Evolutionary conservation across 768 basidiomycete species (phyloP).

Genomic region (Asterophora parasitica): DNA sequence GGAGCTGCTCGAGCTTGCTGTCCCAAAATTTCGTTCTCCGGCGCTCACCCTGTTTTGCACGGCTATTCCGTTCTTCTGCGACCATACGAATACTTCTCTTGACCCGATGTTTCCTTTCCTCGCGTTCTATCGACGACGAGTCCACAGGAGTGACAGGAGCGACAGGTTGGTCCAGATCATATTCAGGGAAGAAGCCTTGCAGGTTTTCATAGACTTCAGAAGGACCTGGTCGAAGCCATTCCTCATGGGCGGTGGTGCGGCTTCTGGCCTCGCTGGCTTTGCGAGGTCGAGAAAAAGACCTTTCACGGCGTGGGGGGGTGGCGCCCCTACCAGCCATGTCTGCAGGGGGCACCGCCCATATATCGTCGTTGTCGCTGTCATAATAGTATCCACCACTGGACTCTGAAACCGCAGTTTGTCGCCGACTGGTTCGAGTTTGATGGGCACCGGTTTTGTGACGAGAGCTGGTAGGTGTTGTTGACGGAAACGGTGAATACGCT

Average conservation of each 20-base stretch:
- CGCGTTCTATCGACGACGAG: conserved; percentile 19
- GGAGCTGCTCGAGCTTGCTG: conserved; percentile 37
- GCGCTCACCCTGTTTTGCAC: conserved; percentile 38
- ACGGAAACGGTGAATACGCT: conserved; percentile 4
- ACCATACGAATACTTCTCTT: conserved; percentile 79
- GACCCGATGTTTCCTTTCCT: conserved; percentile 8
- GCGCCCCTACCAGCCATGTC: conserved; percentile 13
- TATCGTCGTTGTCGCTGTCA: conserved; percentile 17
- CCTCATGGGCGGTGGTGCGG: conserved; percentile 4
- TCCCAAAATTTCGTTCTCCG: conserved; percentile 41
- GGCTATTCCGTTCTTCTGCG: conserved; percentile 65
- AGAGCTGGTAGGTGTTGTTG: background rate
- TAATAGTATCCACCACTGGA: conserved; percentile 3
- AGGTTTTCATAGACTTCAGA: conserved; percentile 79
- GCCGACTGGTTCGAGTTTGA: conserved; percentile 1
- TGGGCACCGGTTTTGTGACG: background rate
- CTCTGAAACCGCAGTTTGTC: background rate
- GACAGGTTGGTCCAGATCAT: conserved; percentile 83
- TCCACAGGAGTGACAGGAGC: conserved; percentile 53
- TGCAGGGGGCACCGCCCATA: conserved; percentile 31
- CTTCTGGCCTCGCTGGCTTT: conserved; percentile 1
- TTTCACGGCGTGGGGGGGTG: background rate
- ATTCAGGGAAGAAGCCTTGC: conserved; percentile 82
- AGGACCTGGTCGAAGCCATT: conserved; percentile 59
- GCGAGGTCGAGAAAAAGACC: conserved; percentile 4